Percentiles rank a stretch among this genome's conserved stretches.
Conservation (phyloP, 805 yeast genomes). For the Yamadazyma sp. region DNA sequence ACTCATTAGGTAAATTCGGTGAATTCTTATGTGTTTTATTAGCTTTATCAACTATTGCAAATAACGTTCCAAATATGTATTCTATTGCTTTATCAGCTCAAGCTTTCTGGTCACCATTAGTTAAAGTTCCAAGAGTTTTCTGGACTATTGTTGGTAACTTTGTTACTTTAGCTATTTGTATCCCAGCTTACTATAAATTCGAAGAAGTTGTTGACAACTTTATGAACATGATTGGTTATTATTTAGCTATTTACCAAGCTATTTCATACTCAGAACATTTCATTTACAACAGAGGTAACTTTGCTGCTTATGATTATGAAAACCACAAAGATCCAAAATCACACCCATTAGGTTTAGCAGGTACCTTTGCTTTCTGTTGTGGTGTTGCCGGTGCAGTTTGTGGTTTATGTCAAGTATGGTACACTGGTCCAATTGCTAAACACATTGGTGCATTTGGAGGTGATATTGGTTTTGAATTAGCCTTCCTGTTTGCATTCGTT, state of each 20-base stretch:
- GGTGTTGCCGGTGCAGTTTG: slow-evolving; percentile 84
- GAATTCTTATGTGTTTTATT: slow-evolving; percentile 83
- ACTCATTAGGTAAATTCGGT: slow-evolving; percentile 86
- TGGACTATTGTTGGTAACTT: slow-evolving; percentile 81
- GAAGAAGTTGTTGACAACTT: slow-evolving; percentile 73
- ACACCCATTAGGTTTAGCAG: slow-evolving; percentile 78
- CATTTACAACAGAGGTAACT: slow-evolving; percentile 64
- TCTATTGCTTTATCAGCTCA: slow-evolving; percentile 86
- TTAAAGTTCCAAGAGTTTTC: slow-evolving; percentile 72
- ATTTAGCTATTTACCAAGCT: slow-evolving; percentile 80
- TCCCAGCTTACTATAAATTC: slow-evolving; percentile 81
- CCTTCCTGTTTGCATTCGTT: slow-evolving; percentile 61
- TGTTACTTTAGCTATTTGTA: slow-evolving; percentile 78
- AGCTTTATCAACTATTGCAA: slow-evolving; percentile 83
- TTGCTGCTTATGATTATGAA: slow-evolving; percentile 57
- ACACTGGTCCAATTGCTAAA: slow-evolving; percentile 63
- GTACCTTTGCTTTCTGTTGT: slow-evolving; percentile 70
- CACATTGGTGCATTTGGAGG: slow-evolving; percentile 70
- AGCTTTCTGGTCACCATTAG: slow-evolving; percentile 73
- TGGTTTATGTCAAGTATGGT: slow-evolving; percentile 90
- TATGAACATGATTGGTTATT: slow-evolving; percentile 90
- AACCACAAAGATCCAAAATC: slow-evolving; percentile 55
- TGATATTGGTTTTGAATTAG: slow-evolving; percentile 84
- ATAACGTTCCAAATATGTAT: slow-evolving; percentile 92
- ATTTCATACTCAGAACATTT: slow-evolving; percentile 80